phyloP scores from a whole-genome alignment of 768 basidiomycete genomes.

The Boletus edulis region DNA sequence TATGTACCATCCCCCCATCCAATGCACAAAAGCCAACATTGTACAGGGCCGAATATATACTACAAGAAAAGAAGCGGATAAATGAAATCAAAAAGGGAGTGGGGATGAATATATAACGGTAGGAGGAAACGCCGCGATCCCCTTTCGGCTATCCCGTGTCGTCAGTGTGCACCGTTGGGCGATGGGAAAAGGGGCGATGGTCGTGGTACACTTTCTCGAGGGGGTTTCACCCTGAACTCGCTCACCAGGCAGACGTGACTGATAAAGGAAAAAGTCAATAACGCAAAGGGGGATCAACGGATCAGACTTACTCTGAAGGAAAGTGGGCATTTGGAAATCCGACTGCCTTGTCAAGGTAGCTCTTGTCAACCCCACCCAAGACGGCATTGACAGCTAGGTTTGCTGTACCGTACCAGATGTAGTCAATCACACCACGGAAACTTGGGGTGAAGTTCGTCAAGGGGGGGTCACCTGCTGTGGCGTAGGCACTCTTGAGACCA shows the following conservation, averaged over 20 bases:
- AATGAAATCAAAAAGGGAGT: constrained; percentile 17
- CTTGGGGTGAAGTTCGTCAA: constrained; percentile 90
- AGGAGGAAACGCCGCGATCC: neutral
- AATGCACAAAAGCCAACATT: constrained; percentile 26
- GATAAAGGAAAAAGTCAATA: constrained; percentile 11
- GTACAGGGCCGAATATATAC: constrained; percentile 26
- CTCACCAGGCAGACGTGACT: constrained; percentile 72
- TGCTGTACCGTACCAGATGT: constrained; percentile 84
- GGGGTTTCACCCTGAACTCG: constrained; percentile 81
- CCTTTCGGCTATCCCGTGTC: constrained; percentile 3
- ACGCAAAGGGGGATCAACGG: constrained; percentile 2
- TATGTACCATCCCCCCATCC: constrained; percentile 15
- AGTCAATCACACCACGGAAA: constrained; percentile 87
- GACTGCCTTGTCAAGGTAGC: constrained; percentile 85
- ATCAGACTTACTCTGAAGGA: constrained; percentile 84
- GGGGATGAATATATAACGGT: constrained; percentile 6
- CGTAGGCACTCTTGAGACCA: constrained; percentile 83
- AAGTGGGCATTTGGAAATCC: constrained; percentile 98
- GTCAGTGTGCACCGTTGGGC: constrained; percentile 35
- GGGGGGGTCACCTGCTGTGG: constrained; percentile 54
- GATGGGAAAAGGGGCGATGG: constrained; percentile 40
- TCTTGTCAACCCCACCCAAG: constrained; percentile 82
- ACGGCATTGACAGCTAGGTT: constrained; percentile 77
- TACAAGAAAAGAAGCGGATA: constrained; percentile 26
- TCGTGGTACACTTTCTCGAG: constrained; percentile 43